phyloP scores from a whole-genome alignment of 2,329 filamentous ascomycete genomes.

The Lithohypha guttulata region DNA sequence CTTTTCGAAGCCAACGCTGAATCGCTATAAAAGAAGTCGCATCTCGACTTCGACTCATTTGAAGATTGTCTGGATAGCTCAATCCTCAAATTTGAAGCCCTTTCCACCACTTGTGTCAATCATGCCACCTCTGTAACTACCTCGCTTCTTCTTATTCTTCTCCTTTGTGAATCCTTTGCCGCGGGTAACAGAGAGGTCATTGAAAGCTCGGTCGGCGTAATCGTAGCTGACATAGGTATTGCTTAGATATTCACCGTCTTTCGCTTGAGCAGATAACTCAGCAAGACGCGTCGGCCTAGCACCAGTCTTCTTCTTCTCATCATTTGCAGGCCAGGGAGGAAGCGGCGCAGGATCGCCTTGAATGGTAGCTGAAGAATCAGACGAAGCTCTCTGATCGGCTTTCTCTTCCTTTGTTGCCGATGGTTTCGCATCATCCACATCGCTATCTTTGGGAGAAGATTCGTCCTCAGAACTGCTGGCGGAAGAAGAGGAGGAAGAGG shows the following conservation, averaged over 20 bases:
- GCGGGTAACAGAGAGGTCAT: constrained; percentile 79
- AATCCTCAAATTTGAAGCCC: constrained; percentile 92
- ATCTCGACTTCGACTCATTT: no score
- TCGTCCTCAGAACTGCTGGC: constrained; percentile 21
- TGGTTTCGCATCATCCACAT: constrained; percentile 19
- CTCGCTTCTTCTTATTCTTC: constrained; percentile 97
- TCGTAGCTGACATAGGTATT: constrained; percentile 76
- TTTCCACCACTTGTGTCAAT: constrained; percentile 77
- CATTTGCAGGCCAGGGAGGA: constrained; percentile 13
- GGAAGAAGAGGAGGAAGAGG: constrained; percentile 20
- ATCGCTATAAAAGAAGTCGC: no score
- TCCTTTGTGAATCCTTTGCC: constrained; percentile 99
- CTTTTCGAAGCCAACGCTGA: no score
- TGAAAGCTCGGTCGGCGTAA: constrained; percentile 79
- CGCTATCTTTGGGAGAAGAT: constrained; percentile 19
- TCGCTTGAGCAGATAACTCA: constrained; percentile 56
- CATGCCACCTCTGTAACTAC: constrained; percentile 76
- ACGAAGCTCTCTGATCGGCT: constrained; percentile 7
- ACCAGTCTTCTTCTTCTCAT: constrained; percentile 33
- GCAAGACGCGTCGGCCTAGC: constrained; percentile 62
- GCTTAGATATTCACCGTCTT: constrained; percentile 61
- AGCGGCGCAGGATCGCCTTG: constrained; percentile 17
- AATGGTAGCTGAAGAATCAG: constrained; percentile 19
- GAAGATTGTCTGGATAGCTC: no score
- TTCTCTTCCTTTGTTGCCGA: constrained; percentile 3